Base-by-base conservation (phyloP, 352 stramenopile species). In the Globisporangium camurandrum region DNA sequence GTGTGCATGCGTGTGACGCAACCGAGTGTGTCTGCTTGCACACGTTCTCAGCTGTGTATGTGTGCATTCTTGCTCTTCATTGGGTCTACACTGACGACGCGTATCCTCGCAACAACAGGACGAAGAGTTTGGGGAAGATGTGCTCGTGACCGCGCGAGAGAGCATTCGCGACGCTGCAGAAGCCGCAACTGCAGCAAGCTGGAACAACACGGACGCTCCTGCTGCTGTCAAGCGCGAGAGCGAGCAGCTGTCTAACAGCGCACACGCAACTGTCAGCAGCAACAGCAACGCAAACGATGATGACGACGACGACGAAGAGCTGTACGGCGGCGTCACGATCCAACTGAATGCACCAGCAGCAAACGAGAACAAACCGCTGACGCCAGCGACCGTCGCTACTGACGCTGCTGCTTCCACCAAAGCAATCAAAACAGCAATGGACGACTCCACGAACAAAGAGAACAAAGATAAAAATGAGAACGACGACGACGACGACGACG, bases 261-360 rank as follows among this genome's bases (percentile, higher is more conserved):
- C 8, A 22, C 17, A 16, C 6, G 11, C 2, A 8, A 20, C 5
- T 7, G 19, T 4, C 16, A 40, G 12, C 7, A 12, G 36, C 7
- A 8, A 16, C 7, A 5, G 17, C 36, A 41, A 41, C 20, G 36
- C 36, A 26, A 49, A 27, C 24, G 49, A 45, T 27, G 59, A 70
- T 20, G 65, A 80, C 14, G 65, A 86, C 39, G 80, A 92, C 36
- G 81, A 84, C 51, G 71, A 85, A 46, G 71, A 88, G 49, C 64
- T 93, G 17, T 93, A 93, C 50, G 81, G 81, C 14, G 73, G 75
- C 49, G 79, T 93, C 38, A 70, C 80, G 38, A 88, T 88, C 56
- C 73, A 84, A 34, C 62, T 90, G 22, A 79, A 73, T 40, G 43
- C 70, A 42, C 49, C 73, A 1, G 48, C 60, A 2, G 9, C n/a